Percentiles rank a stretch among this genome's conserved stretches.
These are phyloP conservation scores for Plectosphaerella cucumerina DNA, from an alignment of 2,329 filamentous ascomycete species.

Conservation along the genomic window DNA sequence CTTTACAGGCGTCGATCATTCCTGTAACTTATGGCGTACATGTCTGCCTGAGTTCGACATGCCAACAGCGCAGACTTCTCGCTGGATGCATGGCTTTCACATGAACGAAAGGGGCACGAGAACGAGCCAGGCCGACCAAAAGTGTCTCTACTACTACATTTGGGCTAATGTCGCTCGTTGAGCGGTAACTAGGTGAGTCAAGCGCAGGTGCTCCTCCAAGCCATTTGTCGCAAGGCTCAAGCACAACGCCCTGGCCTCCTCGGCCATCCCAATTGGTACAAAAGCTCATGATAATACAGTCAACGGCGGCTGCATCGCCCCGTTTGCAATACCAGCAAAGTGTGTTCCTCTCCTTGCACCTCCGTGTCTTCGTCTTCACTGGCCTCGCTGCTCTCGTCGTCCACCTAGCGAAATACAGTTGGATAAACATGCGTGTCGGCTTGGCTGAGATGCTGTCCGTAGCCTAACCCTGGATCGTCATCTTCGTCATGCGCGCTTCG, in stretches of 20 bases:
- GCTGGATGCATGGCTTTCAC: no score
- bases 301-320: background rate
- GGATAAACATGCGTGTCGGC: constrained; percentile 8
- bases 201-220: no score
- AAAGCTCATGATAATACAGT: background rate
- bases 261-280: background rate
- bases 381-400: background rate
- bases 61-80: no score
- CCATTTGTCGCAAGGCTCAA: background rate
- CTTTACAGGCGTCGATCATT: no score
- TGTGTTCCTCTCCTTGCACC: background rate
- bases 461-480: constrained; percentile 15
- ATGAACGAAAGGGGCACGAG: no score
- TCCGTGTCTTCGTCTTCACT: background rate
- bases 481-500: constrained; percentile 21
- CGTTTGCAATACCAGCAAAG: background rate
- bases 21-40: no score
- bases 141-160: background rate
- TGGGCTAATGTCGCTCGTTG: constrained; percentile 2
- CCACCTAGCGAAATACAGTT: background rate
- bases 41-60: no score
- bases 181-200: no score
- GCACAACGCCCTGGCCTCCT: background rate
- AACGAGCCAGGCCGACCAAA: background rate
- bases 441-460: constrained; percentile 10